Conservation (phyloP, 768 basidiomycete genomes). For the Lentinula raphanica region DNA sequence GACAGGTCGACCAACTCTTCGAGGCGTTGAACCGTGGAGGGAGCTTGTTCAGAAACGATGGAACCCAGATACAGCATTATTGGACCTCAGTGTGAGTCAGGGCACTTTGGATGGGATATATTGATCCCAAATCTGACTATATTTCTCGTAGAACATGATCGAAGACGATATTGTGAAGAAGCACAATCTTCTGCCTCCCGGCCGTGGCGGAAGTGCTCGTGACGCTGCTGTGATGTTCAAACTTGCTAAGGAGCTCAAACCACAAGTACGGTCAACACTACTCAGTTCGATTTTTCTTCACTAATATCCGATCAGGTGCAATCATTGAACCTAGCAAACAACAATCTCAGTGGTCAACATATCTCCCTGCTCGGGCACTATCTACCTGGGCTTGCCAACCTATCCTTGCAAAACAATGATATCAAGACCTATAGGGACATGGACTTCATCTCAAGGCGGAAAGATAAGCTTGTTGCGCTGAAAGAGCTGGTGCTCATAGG, state of each 20-base stretch:
- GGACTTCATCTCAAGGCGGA: conserved; percentile 53
- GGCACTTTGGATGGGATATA: background rate
- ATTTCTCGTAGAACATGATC: conserved; percentile 55
- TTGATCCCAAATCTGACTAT: conserved; percentile 15
- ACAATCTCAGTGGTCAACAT: conserved; percentile 53
- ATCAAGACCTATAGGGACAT: conserved; percentile 68
- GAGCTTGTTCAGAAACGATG: conserved; percentile 71
- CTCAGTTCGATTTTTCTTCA: conserved; percentile 1
- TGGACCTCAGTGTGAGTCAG: conserved; percentile 76
- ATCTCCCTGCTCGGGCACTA: conserved; percentile 63
- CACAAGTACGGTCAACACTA: conserved; percentile 45
- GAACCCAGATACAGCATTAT: conserved; percentile 60
- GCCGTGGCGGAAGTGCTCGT: conserved; percentile 54
- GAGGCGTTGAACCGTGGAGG: conserved; percentile 62
- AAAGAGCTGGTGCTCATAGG: conserved; percentile 71
- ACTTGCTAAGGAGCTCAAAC: conserved; percentile 72
- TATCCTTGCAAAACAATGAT: conserved; percentile 76
- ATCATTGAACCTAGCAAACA: conserved; percentile 82
- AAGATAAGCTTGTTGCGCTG: conserved; percentile 54
- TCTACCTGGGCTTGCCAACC: conserved; percentile 73
- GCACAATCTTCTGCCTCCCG: conserved; percentile 66
- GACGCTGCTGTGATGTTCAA: conserved; percentile 88
- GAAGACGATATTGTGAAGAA: conserved; percentile 75
- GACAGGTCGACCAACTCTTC: background rate
- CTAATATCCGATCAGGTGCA: conserved; percentile 43